Percentiles rank a stretch among this genome's conserved stretches.
Conservation (phyloP, 768 basidiomycete genomes). For the Hygrophorus pudorinus region DNA sequence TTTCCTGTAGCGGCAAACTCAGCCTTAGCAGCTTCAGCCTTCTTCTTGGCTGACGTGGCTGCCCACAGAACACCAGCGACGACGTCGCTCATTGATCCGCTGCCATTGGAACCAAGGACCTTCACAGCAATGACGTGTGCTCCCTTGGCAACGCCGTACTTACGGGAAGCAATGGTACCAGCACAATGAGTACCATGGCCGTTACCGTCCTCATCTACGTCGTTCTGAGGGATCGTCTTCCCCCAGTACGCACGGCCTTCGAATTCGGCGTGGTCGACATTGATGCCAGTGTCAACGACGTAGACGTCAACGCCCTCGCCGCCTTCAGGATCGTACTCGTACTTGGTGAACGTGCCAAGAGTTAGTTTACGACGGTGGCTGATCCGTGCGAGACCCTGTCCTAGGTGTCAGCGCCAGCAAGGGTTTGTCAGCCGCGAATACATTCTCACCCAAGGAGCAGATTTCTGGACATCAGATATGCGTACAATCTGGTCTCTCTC, state of each 20-base stretch:
- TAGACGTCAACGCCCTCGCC: conserved; percentile 94
- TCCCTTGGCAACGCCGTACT: conserved; percentile 93
- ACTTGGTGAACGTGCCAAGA: conserved; percentile 78
- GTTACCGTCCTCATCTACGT: conserved; percentile 84
- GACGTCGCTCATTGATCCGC: conserved; percentile 92
- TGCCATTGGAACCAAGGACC: conserved; percentile 90
- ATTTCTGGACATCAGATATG: conserved; percentile 55
- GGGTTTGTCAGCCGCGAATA: background rate
- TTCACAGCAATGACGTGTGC: conserved; percentile 88
- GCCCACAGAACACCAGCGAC: conserved; percentile 84
- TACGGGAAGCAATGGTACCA: conserved; percentile 88
- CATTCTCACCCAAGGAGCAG: conserved; percentile 78
- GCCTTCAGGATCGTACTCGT: conserved; percentile 58
- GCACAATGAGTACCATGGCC: conserved; percentile 96
- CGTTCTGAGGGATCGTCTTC: conserved; percentile 77
- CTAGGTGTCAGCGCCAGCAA: background rate
- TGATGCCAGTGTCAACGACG: conserved; percentile 85
- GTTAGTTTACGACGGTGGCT: conserved; percentile 74
- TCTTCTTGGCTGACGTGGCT: conserved; percentile 37
- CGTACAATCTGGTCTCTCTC: conserved; percentile 93
- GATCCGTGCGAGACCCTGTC: conserved; percentile 88
- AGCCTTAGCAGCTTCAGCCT: conserved; percentile 48
- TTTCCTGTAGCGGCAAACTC: conserved; percentile 67
- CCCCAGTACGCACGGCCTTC: conserved; percentile 90
- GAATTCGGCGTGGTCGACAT: conserved; percentile 76